A percentile compares a stretch with the other conserved stretches of the same genome.
Conservation (phyloP, 371 early-diverging fungal genomes). For the Funneliformis caledonium region DNA sequence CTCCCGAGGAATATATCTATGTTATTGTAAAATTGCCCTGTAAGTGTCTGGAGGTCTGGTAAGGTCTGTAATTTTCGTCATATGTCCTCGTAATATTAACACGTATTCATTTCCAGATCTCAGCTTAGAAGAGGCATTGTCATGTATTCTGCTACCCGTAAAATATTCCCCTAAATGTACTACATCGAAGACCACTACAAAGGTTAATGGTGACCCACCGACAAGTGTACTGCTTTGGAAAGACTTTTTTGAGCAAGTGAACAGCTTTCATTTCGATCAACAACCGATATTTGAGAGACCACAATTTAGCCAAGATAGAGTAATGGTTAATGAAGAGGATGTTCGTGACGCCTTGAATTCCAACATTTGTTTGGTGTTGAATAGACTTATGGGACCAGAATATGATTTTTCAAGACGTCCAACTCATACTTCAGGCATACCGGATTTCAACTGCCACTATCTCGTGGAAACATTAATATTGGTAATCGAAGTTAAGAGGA, state of each 20-base stretch:
- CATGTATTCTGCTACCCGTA: slow-evolving; percentile 19
- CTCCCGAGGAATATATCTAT: too few species aligned
- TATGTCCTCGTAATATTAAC: too few species aligned
- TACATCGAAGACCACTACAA: slow-evolving; percentile 9
- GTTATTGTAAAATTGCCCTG: too few species aligned
- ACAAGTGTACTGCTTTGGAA: too few species aligned
- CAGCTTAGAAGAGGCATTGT: too few species aligned
- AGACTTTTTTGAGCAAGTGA: too few species aligned
- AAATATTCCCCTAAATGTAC: neutral
- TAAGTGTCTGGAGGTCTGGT: too few species aligned
- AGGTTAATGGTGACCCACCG: too few species aligned
- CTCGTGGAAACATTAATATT: neutral
- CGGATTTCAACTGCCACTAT: neutral
- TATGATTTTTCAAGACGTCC: neutral
- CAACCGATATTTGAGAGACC: slow-evolving; percentile 26
- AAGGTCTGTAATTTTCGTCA: too few species aligned
- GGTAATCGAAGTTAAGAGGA: neutral
- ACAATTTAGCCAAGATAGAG: slow-evolving; percentile 25
- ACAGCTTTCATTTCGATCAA: slow-evolving; percentile 13
- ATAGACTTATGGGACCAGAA: slow-evolving; percentile 1
- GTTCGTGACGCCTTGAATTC: neutral
- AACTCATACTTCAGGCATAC: neutral
- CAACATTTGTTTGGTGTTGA: too few species aligned
- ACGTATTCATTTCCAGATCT: too few species aligned
- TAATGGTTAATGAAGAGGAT: slow-evolving; percentile 8